A percentile compares a stretch with the other conserved stretches of the same genome.
phyloP scores from a whole-genome alignment of 768 basidiomycete species.

The Ephemerocybe angulata region DNA sequence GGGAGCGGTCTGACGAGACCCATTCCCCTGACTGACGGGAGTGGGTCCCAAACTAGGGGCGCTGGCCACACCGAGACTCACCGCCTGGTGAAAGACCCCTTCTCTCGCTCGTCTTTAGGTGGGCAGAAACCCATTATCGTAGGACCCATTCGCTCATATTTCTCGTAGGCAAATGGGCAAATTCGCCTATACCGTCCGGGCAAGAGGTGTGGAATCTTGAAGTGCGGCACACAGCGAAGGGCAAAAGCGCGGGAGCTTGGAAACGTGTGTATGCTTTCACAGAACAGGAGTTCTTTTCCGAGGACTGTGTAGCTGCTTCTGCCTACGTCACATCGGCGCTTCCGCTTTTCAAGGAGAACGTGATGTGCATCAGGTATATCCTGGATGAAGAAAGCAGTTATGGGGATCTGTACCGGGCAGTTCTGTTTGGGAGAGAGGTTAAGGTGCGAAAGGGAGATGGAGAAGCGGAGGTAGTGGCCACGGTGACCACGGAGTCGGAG shows the following conservation, averaged over 20 bases:
- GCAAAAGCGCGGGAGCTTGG: slow-evolving; percentile 14
- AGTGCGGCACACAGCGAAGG: slow-evolving; percentile 11
- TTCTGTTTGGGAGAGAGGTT: slow-evolving; percentile 25
- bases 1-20: slow-evolving; percentile 21
- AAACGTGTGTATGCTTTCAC: slow-evolving; percentile 24
- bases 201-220: slow-evolving; percentile 23
- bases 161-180: not conserved
- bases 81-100: slow-evolving; percentile 14
- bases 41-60: slow-evolving; percentile 19
- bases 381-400: slow-evolving; percentile 19
- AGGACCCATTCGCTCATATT: not conserved
- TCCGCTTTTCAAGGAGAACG: slow-evolving; percentile 21
- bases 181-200: no score
- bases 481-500: not conserved
- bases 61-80: slow-evolving; percentile 20
- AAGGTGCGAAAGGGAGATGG: slow-evolving; percentile 13
- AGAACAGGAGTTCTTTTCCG: slow-evolving; percentile 24
- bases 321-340: slow-evolving; percentile 18
- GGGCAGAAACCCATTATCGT: not conserved
- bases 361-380: slow-evolving; percentile 22
- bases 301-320: slow-evolving; percentile 22
- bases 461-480: not conserved
- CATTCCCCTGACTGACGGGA: slow-evolving; percentile 24
- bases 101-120: slow-evolving; percentile 21
- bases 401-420: slow-evolving; percentile 14